Base-by-base conservation (phyloP, 768 basidiomycete species). In the Clavaria fumosa region DNA sequence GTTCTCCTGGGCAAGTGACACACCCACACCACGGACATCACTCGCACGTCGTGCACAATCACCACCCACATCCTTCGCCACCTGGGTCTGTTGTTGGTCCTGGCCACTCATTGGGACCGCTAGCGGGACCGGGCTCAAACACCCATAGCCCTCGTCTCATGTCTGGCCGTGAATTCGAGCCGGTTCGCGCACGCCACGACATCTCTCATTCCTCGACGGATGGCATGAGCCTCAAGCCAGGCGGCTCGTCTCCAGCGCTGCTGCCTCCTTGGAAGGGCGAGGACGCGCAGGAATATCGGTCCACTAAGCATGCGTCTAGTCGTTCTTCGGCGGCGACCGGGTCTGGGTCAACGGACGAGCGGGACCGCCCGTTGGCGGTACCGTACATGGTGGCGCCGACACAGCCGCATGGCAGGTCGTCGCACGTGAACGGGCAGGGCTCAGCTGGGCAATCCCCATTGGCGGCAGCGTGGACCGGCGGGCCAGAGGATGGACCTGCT, bases 351-450 rank as follows among this genome's bases (percentile, higher is more conserved):
- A 28, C 65, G 35, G 66, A 69, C 30, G 68, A 67, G 11, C 60
- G 63, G 24, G 73, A 75, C 37, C 59, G 73, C 39, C 68, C 68
- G 1, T 51, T 66, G 32, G 61, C 70, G 4, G 67, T 64, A 27
- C 67, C 72, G 2, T 75, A 74, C 45, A 66, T 63, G 5, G 64
- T 74, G 54, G 60, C 56, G 5, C 63, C 69, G 4, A 61, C 66
- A 21, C 63, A 67, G n/a, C n/a, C n/a, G n/a, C n/a, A n/a, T n/a
- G n/a, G n/a, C n/a, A n/a, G n/a, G n/a, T n/a, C n/a, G n/a, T n/a
- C n/a, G n/a, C n/a, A n/a, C n/a, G n/a, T n/a, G n/a, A n/a, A n/a
- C n/a, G n/a, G n/a, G n/a, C n/a, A n/a, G n/a, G n/a, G n/a, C n/a
- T n/a, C n/a, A n/a, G n/a, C n/a, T n/a, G n/a, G n/a, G n/a, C n/a